Evolutionary conservation across 2,329 filamentous ascomycete species (phyloP).

Genomic region (Penicillium polonicum): DNA sequence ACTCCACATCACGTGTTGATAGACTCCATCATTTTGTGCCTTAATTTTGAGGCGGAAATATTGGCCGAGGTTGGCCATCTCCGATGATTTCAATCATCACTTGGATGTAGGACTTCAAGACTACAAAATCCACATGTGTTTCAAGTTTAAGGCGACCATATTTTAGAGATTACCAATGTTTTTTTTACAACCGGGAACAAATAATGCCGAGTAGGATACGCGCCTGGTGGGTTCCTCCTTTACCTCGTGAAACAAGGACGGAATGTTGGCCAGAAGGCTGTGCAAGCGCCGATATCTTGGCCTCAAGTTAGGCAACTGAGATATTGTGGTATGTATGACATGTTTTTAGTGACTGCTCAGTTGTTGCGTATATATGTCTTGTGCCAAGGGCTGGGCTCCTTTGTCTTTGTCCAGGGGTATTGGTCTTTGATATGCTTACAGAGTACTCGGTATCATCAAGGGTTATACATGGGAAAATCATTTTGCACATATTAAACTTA

Average conservation of each 20-base stretch:
- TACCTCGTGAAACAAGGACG: not conserved
- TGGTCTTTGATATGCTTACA: not conserved
- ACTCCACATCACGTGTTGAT: constrained; percentile 37
- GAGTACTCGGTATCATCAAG: not conserved
- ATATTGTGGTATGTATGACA: not conserved
- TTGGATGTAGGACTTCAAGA: not conserved
- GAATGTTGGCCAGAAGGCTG: not conserved
- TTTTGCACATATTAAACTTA: not conserved
- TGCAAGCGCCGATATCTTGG: constrained; percentile 1
- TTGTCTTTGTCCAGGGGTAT: not conserved
- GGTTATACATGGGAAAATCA: not conserved
- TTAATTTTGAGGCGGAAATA: constrained; percentile 2
- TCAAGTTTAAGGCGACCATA: not conserved
- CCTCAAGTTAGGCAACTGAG: not conserved
- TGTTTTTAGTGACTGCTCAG: not conserved
- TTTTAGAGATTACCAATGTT: not conserved
- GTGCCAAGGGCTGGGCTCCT: constrained; percentile 3
- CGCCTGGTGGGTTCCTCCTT: not conserved
- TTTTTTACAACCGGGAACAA: not conserved
- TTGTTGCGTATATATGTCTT: not conserved
- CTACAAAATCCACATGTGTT: not conserved
- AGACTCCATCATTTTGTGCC: constrained; percentile 17
- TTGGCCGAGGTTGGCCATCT: not conserved
- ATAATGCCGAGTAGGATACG: not conserved
- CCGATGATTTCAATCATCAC: not conserved